phyloP scores from a whole-genome alignment of 257 asterid species.

The Solanum megistacrolobum region DNA sequence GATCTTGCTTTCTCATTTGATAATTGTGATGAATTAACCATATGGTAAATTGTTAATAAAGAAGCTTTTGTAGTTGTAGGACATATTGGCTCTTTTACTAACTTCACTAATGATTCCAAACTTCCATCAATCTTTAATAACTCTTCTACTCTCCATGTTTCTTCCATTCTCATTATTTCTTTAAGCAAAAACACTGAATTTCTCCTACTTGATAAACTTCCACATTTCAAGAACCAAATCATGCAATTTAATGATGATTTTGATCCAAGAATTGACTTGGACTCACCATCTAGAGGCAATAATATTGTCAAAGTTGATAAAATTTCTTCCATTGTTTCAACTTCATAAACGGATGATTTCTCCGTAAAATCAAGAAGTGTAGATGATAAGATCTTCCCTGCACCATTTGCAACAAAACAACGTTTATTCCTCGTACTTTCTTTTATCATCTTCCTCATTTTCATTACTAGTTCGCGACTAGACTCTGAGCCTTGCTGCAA shows the following conservation, averaged over 20 bases:
- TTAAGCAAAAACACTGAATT: slow-evolving; percentile 14
- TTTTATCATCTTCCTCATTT: slow-evolving; percentile 16
- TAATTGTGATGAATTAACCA: slow-evolving; percentile 9
- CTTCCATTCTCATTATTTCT: slow-evolving; percentile 3
- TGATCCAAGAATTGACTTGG: slow-evolving; percentile 17
- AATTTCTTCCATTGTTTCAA: slow-evolving; percentile 18
- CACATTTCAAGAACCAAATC: slow-evolving; percentile 24
- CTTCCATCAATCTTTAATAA: slow-evolving; percentile 15
- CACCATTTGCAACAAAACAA: slow-evolving; percentile 23
- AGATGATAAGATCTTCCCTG: slow-evolving; percentile 15
- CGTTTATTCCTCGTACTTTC: slow-evolving; percentile 35
- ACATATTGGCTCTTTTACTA: slow-evolving; percentile 35
- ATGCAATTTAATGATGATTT: slow-evolving; percentile 17
- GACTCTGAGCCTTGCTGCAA: neutral
- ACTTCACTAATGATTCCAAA: slow-evolving; percentile 24
- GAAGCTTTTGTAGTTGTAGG: slow-evolving; percentile 43
- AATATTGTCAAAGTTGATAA: slow-evolving; percentile 20
- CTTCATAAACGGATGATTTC: neutral
- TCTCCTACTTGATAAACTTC: slow-evolving; percentile 11
- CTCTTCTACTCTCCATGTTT: neutral
- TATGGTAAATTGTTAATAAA: slow-evolving; percentile 22
- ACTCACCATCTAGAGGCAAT: slow-evolving; percentile 23
- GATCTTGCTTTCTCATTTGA: neutral
- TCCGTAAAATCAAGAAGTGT: slow-evolving; percentile 19
- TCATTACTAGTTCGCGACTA: slow-evolving; percentile 16